These are phyloP conservation scores for Pichia sp. DNA, from an alignment of 1,139 yeast genomes.

Conservation along the genomic window DNA sequence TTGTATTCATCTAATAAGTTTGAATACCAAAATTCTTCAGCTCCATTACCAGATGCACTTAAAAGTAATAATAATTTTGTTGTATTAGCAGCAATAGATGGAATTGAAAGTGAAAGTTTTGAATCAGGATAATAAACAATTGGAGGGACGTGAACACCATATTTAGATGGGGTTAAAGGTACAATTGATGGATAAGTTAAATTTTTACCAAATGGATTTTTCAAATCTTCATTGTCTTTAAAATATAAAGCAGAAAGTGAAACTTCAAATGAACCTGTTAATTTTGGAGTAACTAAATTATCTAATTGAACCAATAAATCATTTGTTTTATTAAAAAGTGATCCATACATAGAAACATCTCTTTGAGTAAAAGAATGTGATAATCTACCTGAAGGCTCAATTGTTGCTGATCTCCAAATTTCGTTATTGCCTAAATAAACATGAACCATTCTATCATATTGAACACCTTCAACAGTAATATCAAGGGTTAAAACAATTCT, in stretches of 20 bases:
- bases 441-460: slow-evolving; percentile 73
- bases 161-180: slow-evolving; percentile 30
- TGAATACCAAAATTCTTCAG: slow-evolving; percentile 81
- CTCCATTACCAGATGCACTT: slow-evolving; percentile 68
- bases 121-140: slow-evolving; percentile 39
- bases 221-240: slow-evolving; percentile 23
- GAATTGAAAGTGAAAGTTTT: slow-evolving; percentile 35
- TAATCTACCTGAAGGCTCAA: slow-evolving; percentile 55
- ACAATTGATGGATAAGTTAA: slow-evolving; percentile 33
- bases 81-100: slow-evolving; percentile 42
- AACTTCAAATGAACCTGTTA: slow-evolving; percentile 59
- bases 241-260: slow-evolving; percentile 49
- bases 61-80: slow-evolving; percentile 54
- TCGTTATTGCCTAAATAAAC: slow-evolving; percentile 60
- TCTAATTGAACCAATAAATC: slow-evolving; percentile 55
- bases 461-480: slow-evolving; percentile 59
- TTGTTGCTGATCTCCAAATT: slow-evolving; percentile 81
- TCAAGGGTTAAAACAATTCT: slow-evolving; percentile 56
- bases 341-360: slow-evolving; percentile 56
- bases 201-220: slow-evolving; percentile 9
- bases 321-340: slow-evolving; percentile 41
- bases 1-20: slow-evolving; percentile 49
- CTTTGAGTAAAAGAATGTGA: slow-evolving; percentile 47
- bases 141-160: slow-evolving; percentile 34
- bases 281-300: slow-evolving; percentile 50